Conservation (phyloP, 2,329 filamentous ascomycete species). For the Hypoxylon sp. region DNA sequence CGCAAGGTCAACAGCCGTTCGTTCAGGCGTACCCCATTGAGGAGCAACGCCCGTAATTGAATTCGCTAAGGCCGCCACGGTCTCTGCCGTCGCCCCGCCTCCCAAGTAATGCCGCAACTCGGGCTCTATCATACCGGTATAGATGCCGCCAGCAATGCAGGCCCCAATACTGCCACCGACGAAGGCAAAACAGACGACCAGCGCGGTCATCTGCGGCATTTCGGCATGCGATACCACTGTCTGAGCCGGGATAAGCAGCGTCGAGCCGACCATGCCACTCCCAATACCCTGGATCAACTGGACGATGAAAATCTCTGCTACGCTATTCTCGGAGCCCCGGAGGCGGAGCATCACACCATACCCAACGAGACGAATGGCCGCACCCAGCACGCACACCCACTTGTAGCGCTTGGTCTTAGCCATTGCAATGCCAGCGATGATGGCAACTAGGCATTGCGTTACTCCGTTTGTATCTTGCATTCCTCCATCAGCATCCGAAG, state of each 20-base stretch:
- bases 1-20: constrained; percentile 59
- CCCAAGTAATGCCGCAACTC: constrained; percentile 56
- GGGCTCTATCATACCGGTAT: constrained; percentile 60
- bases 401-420: constrained; percentile 60
- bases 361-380: constrained; percentile 59
- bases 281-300: constrained; percentile 64
- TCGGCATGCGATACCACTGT: constrained; percentile 61
- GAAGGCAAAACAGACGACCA: constrained; percentile 59
- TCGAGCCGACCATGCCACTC: constrained; percentile 60
- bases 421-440: constrained; percentile 59
- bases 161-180: constrained; percentile 57
- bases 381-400: constrained; percentile 59
- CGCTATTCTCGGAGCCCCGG: constrained; percentile 58
- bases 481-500: constrained; percentile 21
- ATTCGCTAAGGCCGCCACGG: constrained; percentile 58
- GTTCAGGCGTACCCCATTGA: constrained; percentile 56
- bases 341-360: constrained; percentile 66
- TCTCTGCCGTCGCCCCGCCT: constrained; percentile 44
- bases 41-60: constrained; percentile 60
- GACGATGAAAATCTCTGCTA: constrained; percentile 61
- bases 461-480: constrained; percentile 54
- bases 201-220: constrained; percentile 62
- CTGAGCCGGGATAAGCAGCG: constrained; percentile 60
- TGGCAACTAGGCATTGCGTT: constrained; percentile 58
- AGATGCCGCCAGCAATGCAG: constrained; percentile 63